Conservation (phyloP, 73 alveolate species). For the Tetrahymena thermophila region DNA sequence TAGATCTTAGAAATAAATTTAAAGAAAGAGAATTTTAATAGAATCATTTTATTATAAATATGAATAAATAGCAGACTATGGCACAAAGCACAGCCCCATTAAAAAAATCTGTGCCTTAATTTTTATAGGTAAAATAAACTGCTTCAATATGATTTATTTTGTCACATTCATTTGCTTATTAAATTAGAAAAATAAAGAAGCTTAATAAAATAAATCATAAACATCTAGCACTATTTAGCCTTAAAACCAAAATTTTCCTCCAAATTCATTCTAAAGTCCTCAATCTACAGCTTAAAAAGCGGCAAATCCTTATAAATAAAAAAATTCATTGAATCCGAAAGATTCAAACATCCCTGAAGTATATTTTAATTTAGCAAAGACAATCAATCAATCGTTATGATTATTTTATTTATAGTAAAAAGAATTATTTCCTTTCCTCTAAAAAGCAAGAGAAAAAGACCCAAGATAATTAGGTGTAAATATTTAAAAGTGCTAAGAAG, state of each 20-base stretch:
- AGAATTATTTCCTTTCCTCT: not conserved
- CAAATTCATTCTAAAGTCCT: not conserved
- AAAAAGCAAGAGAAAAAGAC: not conserved
- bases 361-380: not conserved
- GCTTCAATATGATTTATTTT: not conserved
- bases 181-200: not conserved
- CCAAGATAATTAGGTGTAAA: not conserved
- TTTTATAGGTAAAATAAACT: not conserved
- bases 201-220: not conserved
- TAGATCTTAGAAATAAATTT: not conserved
- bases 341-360: not conserved
- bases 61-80: not conserved
- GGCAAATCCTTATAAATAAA: not conserved
- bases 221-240: not conserved
- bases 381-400: no score
- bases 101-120: not conserved
- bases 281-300: not conserved
- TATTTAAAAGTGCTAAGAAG: not conserved
- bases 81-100: not conserved
- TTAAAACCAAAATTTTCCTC: not conserved
- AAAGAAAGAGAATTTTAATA: no score
- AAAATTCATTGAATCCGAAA: not conserved
- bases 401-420: not conserved
- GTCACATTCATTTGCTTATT: not conserved
- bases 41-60: no score